Conservation (phyloP, 75 land plant species). For the Cryptomeria japonica region DNA sequence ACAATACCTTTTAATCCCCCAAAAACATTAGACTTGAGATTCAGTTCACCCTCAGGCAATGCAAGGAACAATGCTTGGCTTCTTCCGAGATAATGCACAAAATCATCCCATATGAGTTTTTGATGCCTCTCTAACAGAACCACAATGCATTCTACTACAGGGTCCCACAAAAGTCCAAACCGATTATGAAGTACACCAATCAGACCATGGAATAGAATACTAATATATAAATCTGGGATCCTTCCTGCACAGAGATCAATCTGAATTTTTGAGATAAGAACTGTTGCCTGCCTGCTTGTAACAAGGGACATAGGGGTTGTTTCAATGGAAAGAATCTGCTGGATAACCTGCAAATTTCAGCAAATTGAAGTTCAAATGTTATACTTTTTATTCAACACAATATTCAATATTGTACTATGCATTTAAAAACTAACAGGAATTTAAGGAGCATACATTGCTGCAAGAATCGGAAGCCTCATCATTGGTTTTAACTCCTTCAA, state of each 20-base stretch:
- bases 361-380: too few species aligned
- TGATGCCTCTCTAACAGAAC: constrained; percentile 29
- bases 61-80: too few species aligned
- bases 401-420: too few species aligned
- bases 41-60: not conserved
- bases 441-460: too few species aligned
- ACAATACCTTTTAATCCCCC: not conserved
- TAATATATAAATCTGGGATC: constrained; percentile 24
- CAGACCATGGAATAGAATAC: too few species aligned
- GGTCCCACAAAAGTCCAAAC: constrained; percentile 60
- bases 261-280: constrained; percentile 60
- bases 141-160: constrained; percentile 67
- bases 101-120: too few species aligned
- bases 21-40: not conserved
- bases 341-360: constrained; percentile 26
- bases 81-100: too few species aligned
- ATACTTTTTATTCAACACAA: too few species aligned
- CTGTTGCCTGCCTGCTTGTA: constrained; percentile 47
- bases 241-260: constrained; percentile 45
- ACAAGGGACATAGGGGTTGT: constrained; percentile 50
- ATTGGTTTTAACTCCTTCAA: too few species aligned
- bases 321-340: constrained; percentile 64
- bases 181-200: constrained; percentile 45
- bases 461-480: too few species aligned
- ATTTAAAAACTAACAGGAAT: too few species aligned